phyloP scores from a whole-genome alignment of 345 rosid species.

The Moringa oleifera region DNA sequence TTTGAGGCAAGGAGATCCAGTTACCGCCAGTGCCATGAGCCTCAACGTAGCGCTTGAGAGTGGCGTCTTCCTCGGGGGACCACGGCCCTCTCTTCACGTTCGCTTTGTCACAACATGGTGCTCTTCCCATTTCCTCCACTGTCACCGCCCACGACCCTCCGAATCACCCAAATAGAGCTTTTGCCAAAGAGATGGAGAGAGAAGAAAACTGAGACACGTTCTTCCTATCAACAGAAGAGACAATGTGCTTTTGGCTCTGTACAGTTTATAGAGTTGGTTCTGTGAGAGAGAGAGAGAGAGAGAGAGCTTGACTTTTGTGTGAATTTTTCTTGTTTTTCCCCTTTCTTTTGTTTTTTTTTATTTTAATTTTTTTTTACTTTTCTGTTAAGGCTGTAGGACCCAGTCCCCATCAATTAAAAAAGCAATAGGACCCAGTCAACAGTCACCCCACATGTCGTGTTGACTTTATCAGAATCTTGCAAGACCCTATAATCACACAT shows the following conservation, averaged over 20 bases:
- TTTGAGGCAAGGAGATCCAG: conserved; percentile 57
- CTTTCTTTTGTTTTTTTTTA: too few relatives aligned
- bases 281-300: too few relatives aligned
- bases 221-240: background rate
- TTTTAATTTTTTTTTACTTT: too few relatives aligned
- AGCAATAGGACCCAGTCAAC: too few relatives aligned
- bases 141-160: background rate
- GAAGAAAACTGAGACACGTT: conserved; percentile 16
- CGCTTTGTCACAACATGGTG: conserved; percentile 65
- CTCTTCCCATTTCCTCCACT: conserved; percentile 42
- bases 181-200: background rate
- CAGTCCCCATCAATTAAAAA: too few relatives aligned
- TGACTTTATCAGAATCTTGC: too few relatives aligned
- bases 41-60: conserved; percentile 37
- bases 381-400: too few relatives aligned
- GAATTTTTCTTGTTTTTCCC: background rate
- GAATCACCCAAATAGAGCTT: background rate
- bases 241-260: conserved; percentile 11
- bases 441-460: too few relatives aligned
- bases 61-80: conserved; percentile 66
- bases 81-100: conserved; percentile 62
- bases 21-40: conserved; percentile 42
- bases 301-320: conserved; percentile 4
- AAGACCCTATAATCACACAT: too few relatives aligned
- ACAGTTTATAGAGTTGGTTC: conserved; percentile 17